Evolutionary conservation across 2,329 filamentous ascomycete species (phyloP).

Genomic region (Zelopaecilomyces penicillatus): DNA sequence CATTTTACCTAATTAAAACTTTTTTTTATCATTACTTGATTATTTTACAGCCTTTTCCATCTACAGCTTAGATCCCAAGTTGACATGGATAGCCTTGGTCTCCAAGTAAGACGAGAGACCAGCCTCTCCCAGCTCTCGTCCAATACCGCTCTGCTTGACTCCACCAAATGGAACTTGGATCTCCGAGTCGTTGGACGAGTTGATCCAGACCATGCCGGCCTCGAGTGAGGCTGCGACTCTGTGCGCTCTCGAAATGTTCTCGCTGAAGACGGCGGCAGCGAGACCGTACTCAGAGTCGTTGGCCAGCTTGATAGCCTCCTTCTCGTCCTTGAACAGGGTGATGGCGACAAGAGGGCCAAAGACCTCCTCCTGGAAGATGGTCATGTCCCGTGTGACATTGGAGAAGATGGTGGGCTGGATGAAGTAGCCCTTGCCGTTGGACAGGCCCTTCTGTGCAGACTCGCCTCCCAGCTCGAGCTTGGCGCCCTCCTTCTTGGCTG

Average conservation of each 20-base stretch:
- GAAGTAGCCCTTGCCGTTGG: constrained; percentile 36
- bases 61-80: constrained; percentile 29
- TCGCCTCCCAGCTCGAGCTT: constrained; percentile 58
- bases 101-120: constrained; percentile 36
- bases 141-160: constrained; percentile 41
- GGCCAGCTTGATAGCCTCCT: constrained; percentile 33
- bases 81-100: constrained; percentile 38
- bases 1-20: too few species aligned
- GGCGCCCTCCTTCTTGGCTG: constrained; percentile 63
- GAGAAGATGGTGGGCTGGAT: constrained; percentile 39
- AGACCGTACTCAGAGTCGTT: constrained; percentile 53
- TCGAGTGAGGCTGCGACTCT: constrained; percentile 48
- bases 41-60: not conserved
- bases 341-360: constrained; percentile 38
- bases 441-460: constrained; percentile 21
- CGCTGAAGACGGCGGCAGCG: constrained; percentile 53
- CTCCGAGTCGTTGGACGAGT: constrained; percentile 37
- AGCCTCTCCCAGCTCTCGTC: constrained; percentile 36
- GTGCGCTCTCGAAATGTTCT: constrained; percentile 43
- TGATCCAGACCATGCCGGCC: constrained; percentile 50
- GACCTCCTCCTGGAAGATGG: constrained; percentile 37
- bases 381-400: constrained; percentile 32
- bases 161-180: constrained; percentile 37
- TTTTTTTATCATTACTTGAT: too few species aligned
- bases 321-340: constrained; percentile 33